A percentile compares a stretch with the other conserved stretches of the same genome.
Conservation (phyloP, 1,139 yeast genomes). For the Blastobotrys serpentis region DNA sequence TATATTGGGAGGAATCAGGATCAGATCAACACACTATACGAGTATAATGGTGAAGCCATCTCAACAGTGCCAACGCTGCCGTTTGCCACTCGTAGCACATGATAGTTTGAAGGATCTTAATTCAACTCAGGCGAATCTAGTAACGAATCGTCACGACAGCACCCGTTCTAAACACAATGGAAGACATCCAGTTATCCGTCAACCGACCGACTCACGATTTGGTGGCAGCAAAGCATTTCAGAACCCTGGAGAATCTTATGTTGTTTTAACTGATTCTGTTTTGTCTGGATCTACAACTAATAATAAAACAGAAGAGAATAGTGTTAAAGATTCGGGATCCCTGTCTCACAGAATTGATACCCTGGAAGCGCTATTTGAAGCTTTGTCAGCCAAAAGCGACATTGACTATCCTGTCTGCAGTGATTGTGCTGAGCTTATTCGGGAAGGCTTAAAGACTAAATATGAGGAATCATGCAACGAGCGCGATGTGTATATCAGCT, state of each 20-base stretch:
- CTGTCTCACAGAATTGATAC: slow-evolving; percentile 46
- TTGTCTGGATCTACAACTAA: slow-evolving; percentile 8
- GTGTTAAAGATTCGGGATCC: slow-evolving; percentile 29
- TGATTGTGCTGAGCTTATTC: slow-evolving; percentile 72
- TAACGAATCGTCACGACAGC: slow-evolving; percentile 27
- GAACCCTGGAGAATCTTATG: slow-evolving; percentile 43
- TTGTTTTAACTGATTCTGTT: slow-evolving; percentile 41
- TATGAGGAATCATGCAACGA: slow-evolving; percentile 76
- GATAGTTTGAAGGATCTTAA: slow-evolving; percentile 53
- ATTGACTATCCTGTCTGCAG: slow-evolving; percentile 87
- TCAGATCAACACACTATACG: too few relatives aligned
- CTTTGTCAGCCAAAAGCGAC: slow-evolving; percentile 66
- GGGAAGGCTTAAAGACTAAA: slow-evolving; percentile 65
- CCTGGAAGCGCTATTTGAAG: slow-evolving; percentile 62
- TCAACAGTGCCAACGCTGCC: slow-evolving; percentile 55
- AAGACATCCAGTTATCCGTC: not conserved
- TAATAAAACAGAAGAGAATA: slow-evolving; percentile 5
- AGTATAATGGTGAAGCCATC: slow-evolving; percentile 5
- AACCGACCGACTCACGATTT: not conserved
- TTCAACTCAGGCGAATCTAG: slow-evolving; percentile 51
- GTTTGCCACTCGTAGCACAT: slow-evolving; percentile 56
- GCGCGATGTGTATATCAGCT: slow-evolving; percentile 72
- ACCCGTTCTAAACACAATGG: not conserved
- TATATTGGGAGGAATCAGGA: too few relatives aligned
- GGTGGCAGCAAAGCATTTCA: not conserved